Percentiles rank a stretch among this genome's conserved stretches.
Conservation (phyloP, 2,329 filamentous ascomycete species). For the Cladosporium sphaerospermum region DNA sequence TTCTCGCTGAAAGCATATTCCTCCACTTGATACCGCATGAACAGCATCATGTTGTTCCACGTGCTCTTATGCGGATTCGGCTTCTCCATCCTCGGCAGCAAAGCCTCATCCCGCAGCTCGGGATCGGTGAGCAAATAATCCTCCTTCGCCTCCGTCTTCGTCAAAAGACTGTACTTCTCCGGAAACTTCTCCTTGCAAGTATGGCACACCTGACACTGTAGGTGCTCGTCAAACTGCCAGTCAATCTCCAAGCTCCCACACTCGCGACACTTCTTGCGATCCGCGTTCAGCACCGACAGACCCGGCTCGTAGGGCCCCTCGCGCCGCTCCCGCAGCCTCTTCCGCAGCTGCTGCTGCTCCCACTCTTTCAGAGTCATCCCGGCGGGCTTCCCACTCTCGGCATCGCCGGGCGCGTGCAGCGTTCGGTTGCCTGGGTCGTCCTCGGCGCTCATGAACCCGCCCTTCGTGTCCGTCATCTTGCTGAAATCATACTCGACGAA, state of each 20-base stretch:
- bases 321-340: constrained; percentile 65
- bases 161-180: constrained; percentile 90
- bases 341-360: constrained; percentile 74
- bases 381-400: constrained; percentile 54
- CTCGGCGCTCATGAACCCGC: constrained; percentile 82
- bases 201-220: constrained; percentile 68
- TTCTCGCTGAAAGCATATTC: constrained; percentile 75
- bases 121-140: constrained; percentile 94
- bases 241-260: constrained; percentile 84
- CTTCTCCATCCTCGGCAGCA: constrained; percentile 79
- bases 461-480: constrained; percentile 96
- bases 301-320: constrained; percentile 83
- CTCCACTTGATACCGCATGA: constrained; percentile 87
- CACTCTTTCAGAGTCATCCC: constrained; percentile 89
- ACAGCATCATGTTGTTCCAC: constrained; percentile 99
- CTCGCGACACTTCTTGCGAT: constrained; percentile 68
- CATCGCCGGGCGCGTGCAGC: constrained; percentile 53
- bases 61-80: constrained; percentile 94
- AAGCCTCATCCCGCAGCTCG: constrained; percentile 79
- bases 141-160: constrained; percentile 92
- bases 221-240: constrained; percentile 87
- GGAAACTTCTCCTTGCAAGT: constrained; percentile 82
- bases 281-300: constrained; percentile 64
- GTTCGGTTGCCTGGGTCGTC: constrained; percentile 88
- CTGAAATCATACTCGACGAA: constrained; percentile 98